Evolutionary conservation across 2,329 filamentous ascomycete species (phyloP).

Genomic region (Zelopaecilomyces penicillatus): DNA sequence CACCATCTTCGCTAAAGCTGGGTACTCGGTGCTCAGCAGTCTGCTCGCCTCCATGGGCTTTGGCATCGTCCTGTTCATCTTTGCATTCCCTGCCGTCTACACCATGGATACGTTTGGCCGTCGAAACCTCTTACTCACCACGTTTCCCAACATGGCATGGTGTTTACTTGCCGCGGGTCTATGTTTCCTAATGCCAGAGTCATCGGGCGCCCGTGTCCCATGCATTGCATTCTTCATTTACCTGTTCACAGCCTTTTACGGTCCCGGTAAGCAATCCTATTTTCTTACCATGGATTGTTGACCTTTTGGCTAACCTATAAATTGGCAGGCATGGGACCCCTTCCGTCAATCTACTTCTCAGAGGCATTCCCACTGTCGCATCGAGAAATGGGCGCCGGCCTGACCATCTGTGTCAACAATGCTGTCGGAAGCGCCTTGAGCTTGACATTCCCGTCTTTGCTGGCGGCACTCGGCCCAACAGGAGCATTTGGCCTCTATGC

Average conservation of each 20-base stretch:
- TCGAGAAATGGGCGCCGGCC: constrained; percentile 30
- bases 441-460: constrained; percentile 38
- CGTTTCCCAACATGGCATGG: constrained; percentile 24
- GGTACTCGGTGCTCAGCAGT: constrained; percentile 27
- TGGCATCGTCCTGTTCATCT: constrained; percentile 44
- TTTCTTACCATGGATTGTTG: too few species aligned
- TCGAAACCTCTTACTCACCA: constrained; percentile 31
- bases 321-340: constrained; percentile 19
- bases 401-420: constrained; percentile 25
- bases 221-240: constrained; percentile 43
- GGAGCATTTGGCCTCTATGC: constrained; percentile 53
- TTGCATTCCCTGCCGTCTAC: constrained; percentile 45
- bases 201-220: constrained; percentile 31
- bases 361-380: constrained; percentile 48
- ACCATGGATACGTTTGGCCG: constrained; percentile 46
- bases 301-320: not conserved
- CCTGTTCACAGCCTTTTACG: constrained; percentile 37
- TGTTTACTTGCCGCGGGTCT: constrained; percentile 26
- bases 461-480: constrained; percentile 27
- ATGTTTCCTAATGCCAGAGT: constrained; percentile 37
- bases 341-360: constrained; percentile 39
- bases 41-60: constrained; percentile 46
- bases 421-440: constrained; percentile 17
- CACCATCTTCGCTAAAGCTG: constrained; percentile 39
- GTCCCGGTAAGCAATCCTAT: constrained; percentile 22